Base-by-base conservation (phyloP, 2,329 filamentous ascomycete genomes). In the Trichoderma sp. region DNA sequence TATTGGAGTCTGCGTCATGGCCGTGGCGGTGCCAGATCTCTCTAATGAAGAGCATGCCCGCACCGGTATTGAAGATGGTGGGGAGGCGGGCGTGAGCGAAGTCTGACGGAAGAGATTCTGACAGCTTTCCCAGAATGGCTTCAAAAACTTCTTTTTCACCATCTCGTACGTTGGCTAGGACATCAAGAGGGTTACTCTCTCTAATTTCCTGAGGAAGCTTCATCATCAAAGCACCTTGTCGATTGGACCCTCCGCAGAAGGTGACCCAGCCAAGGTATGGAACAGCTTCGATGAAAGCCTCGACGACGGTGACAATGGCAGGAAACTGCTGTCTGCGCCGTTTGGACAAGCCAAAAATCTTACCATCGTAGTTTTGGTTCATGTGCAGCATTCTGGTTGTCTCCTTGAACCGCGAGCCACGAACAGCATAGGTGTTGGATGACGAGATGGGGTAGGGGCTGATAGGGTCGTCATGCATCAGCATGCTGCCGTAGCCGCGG, bases 201-300 rank as follows among this genome's bases (percentile, higher is more conserved):
- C 93, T 90, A 18, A 93, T 83, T 0, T 87, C 82, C 0, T 83
- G 78, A 0, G 91, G 87, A 12, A 98, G 88, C 76, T 88, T 91
- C 83, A 93, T 91, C 84, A 94, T 95, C 53, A 98, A 85, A 60
- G 92, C 92, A 0, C 95, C 95, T 83, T 98, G 95, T 56, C 95
- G 88, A 77, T 98, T 95, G 8, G 95, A 95, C 24, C 95, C 94
- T 79, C 94, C 93, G 81, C 95, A 97, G 84, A 98, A 98, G 1
- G 92, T 93, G 3, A 95, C 93, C 29, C 90, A 88, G 60, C 91
- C 90, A 78, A 97, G 92, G 60, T 88, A 88, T 4, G 93, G 93
- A 2, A 97, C 88, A 1, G 91, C 90, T 56, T 89, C 86, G 38
- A 93, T 87, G 18, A 98, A 89, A 21, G 93, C 92, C 38, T 93